Base-by-base conservation (phyloP, 2,329 filamentous ascomycete genomes). In the Pyricularia sp. region DNA sequence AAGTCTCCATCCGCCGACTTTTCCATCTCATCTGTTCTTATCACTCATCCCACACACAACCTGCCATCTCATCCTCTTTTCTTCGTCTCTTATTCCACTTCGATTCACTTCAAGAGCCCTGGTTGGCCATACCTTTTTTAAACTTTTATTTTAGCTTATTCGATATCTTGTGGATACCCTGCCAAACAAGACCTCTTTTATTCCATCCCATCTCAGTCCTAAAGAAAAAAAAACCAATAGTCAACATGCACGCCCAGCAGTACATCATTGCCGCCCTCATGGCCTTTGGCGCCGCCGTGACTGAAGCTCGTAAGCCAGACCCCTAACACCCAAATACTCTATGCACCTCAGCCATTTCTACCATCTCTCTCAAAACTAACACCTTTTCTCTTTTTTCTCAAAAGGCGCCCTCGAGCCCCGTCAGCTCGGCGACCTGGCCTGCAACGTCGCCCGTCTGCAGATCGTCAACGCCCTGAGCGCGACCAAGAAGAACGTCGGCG, bases 211-310 rank as follows among this genome's bases (percentile, higher is more conserved):
- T 50, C 42, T 50, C 7, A 5, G 5, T 20, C 42, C 2, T 9
- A 42, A 30, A 30, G 7, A 30, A 30, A 30, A 30, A 30, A 50
- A 50, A 50, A n/a, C 3, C n/a, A 7, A 9, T 2, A 50, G 20
- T 42, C 31, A 65, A 30, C 3, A 65, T 65, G 64, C 64, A 65
- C 64, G 64, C 64, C 64, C 64, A 65, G 30, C 64, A 65, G 10
- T 36, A 36, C 64, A 36, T 65, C 9, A 36, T 65, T n/a, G 64
- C 64, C 64, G 30, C 64, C 30, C n/a, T 65, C n/a, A 23, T 65
- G 64, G 64, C 64, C 30, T 36, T 65, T n/a, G 64, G 64, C 31
- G 64, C 64, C 31, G 36, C 28, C 31, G n/a, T 65, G 7, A 65
- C 64, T 36, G 30, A 65, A 65, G 64, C 64, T 25, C n/a, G 64